A percentile compares a stretch with the other conserved stretches of the same genome.
Conservation (phyloP, 169 alveolate species). For the Nephromyces sp. region DNA sequence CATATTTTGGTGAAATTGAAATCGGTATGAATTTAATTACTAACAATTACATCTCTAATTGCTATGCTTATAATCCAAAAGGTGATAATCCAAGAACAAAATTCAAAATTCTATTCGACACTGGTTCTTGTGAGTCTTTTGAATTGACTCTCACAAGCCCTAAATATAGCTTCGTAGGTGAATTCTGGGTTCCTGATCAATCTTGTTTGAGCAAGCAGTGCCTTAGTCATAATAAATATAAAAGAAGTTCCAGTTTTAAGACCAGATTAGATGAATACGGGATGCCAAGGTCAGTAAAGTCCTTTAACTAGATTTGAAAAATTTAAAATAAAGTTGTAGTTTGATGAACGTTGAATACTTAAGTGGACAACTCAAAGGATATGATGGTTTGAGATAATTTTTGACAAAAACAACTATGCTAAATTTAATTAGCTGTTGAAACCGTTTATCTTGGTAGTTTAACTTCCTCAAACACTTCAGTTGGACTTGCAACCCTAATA, state of each 20-base stretch:
- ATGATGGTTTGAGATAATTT: constrained; percentile 18
- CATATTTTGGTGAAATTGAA: constrained; percentile 33
- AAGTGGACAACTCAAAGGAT: constrained; percentile 35
- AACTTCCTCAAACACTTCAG: constrained; percentile 19
- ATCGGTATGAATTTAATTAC: constrained; percentile 2
- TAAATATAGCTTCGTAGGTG: not conserved
- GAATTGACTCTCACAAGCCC: no score
- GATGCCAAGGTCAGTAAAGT: not conserved
- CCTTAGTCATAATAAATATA: constrained; percentile 23
- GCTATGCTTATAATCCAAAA: no score
- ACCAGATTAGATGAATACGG: constrained; percentile 14
- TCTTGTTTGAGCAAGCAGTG: constrained; percentile 23
- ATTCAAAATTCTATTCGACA: constrained; percentile 34
- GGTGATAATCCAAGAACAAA: constrained; percentile 21
- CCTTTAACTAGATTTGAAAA: not conserved
- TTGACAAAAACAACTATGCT: no score
- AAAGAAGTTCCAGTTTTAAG: constrained; percentile 18
- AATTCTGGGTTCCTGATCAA: constrained; percentile 43
- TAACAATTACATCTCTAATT: no score
- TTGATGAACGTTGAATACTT: constrained; percentile 32
- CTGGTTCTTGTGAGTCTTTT: constrained; percentile 33
- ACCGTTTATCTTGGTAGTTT: constrained; percentile 26
- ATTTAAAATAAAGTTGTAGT: not conserved
- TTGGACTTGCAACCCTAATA: constrained; percentile 32
- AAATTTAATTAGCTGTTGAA: constrained; percentile 20